These are phyloP conservation scores for Heterobasidion annosum DNA, from an alignment of 1,284 basidiomycete genomes.

Conservation along the genomic window DNA sequence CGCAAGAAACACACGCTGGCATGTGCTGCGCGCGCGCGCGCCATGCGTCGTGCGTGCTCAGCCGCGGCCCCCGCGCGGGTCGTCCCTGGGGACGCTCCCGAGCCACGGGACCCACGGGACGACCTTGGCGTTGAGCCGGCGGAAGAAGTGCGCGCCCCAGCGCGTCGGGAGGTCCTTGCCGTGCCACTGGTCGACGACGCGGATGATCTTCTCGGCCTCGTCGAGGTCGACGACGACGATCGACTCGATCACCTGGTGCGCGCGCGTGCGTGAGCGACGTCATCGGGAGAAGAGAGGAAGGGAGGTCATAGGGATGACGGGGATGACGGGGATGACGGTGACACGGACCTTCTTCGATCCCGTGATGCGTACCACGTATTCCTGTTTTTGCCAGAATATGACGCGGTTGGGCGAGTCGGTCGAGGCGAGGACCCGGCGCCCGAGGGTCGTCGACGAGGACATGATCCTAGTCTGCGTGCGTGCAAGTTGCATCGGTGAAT, in stretches of 20 bases:
- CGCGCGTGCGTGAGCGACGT: neutral
- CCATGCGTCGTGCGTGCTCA: too few relatives aligned
- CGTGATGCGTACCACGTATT: constrained; percentile 46
- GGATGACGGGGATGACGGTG: neutral
- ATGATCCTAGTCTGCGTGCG: constrained; percentile 44
- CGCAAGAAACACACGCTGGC: too few relatives aligned
- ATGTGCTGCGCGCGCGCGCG: too few relatives aligned
- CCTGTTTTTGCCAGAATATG: constrained; percentile 52
- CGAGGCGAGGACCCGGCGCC: constrained; percentile 47
- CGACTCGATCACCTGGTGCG: constrained; percentile 35
- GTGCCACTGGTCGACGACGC: constrained; percentile 54
- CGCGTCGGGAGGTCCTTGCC: constrained; percentile 43
- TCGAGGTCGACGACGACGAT: constrained; percentile 59
- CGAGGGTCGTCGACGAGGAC: constrained; percentile 38
- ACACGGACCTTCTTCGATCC: constrained; percentile 40
- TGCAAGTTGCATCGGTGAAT: neutral
- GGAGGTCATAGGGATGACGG: neutral
- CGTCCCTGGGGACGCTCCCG: constrained; percentile 31
- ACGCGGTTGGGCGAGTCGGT: constrained; percentile 45
- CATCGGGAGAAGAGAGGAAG: neutral
- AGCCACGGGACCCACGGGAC: constrained; percentile 45
- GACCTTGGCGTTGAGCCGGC: constrained; percentile 40
- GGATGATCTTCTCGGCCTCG: constrained; percentile 48
- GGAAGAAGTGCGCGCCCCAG: constrained; percentile 36
- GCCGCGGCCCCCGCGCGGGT: neutral